Conservation (phyloP, 345 rosid genomes). For the Ceriops decandra region DNA sequence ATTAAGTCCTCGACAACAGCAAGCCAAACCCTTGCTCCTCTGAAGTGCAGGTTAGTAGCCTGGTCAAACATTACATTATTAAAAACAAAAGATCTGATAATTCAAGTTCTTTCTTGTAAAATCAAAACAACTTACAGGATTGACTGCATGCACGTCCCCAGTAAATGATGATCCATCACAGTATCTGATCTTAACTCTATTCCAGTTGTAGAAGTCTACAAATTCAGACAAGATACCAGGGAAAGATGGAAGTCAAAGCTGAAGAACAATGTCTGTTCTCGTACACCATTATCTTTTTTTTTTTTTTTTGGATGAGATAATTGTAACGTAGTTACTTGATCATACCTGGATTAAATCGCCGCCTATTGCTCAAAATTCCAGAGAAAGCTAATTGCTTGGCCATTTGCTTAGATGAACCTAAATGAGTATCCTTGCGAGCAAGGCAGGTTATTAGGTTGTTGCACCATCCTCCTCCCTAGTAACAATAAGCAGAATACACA, state of each 20-base stretch:
- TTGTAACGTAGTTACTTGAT: neutral
- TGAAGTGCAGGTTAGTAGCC: slow-evolving; percentile 88
- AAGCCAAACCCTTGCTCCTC: slow-evolving; percentile 86
- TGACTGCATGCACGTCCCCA: slow-evolving; percentile 69
- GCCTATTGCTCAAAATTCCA: slow-evolving; percentile 64
- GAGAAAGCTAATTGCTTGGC: slow-evolving; percentile 60
- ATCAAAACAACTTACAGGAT: slow-evolving; percentile 47
- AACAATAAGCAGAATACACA: neutral
- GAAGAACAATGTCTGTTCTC: neutral
- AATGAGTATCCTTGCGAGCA: slow-evolving; percentile 51
- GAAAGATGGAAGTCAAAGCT: neutral
- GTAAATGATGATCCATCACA: slow-evolving; percentile 94
- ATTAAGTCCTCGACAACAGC: slow-evolving; percentile 77
- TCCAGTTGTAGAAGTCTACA: slow-evolving; percentile 87
- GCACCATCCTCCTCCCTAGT: slow-evolving; percentile 97
- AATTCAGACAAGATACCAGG: neutral
- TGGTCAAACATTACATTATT: slow-evolving; percentile 50
- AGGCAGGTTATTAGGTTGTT: slow-evolving; percentile 62
- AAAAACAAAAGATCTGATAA: slow-evolving; percentile 19
- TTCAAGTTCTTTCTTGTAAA: slow-evolving; percentile 1
- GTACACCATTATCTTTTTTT: too few relatives aligned
- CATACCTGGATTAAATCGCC: slow-evolving; percentile 68
- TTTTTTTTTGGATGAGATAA: neutral
- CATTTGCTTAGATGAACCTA: slow-evolving; percentile 88
- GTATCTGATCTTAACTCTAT: slow-evolving; percentile 79